Evolutionary conservation across 23 red algal species (phyloP), one percentile per base, ranked within the genome.

Genomic region (Gracilaria vermiculophylla): DNA sequence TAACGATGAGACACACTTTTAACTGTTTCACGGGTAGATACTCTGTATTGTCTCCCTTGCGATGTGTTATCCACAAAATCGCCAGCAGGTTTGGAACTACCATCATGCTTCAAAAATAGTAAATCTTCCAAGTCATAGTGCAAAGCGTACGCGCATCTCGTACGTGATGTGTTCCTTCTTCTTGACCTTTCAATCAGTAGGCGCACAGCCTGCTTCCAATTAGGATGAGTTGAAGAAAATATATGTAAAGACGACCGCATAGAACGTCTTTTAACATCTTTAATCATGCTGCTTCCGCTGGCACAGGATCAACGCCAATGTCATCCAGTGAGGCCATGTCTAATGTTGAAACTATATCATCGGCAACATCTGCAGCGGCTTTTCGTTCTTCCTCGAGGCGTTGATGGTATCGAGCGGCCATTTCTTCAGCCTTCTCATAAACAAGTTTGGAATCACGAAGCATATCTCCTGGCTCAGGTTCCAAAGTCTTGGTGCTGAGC

Each of bases 391-490:
- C 91, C 47, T 95, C 97, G 51, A 99, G 44, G 43, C 94, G 86
- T 64, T 93, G 74, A 44, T 91, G 71, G 70, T 99, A 95, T 17
- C 85, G 77, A 41, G 69, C 77, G 49, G 92, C 92, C 94, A 95
- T 96, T 52, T 95, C 92, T 39, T 95, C 97, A 40, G 97, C 97
- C 39, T 53, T 80, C 47, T 95, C 97, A 80, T 69, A 99, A 21
- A 99, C 97, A 21, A 87, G 27, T 35, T 86, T 69, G 16, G 93
- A 81, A 45, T 91, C 76, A 52, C 83, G 84, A 61, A 99, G 69
- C 92, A 99, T 95, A 49, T 99, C 97, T 79, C 97, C 97, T 0
- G 97, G 97, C 78, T 99, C 91, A 27, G 93, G 90, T 47, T 99
- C 97, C 19, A 99, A 72, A 28, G 89, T 92, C 85, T 99, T 99